Base-by-base conservation (phyloP, 768 basidiomycete species). In the Neoboletus brunneissimus region DNA sequence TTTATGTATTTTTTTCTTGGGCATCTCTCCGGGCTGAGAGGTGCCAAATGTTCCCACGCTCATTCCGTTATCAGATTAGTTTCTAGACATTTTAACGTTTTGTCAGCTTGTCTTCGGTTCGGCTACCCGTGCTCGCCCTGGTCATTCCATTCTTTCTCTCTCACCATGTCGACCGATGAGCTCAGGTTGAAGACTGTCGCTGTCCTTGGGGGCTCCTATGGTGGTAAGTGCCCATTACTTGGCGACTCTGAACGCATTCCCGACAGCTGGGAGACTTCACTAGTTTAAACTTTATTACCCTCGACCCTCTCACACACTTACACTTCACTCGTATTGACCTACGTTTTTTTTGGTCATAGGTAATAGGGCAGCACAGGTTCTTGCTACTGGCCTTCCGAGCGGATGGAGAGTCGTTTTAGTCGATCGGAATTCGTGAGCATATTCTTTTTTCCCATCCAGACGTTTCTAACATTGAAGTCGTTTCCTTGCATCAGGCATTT, bases 321-420 rank as follows among this genome's bases (percentile, higher is more conserved):
- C 15, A 47, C 40, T 35, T 16, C 20, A 9, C 42, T 13, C n/a
- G 7, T 35, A 10, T 8, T 16, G 15, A 40, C 35, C n/a, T 22
- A 29, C 11, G 20, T 38, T 23, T 53, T 25, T 29, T 9, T 11
- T 32, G 43, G 23, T 15, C 29, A 32, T 54, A 83, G 83, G 84
- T 31, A 73, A 74, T 27, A 74, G 76, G 40, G 81, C 80, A 0
- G 78, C 81, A 5, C 78, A 79, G 53, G 43, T 81, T 18, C 76
- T 86, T 35, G 77, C 79, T 9, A 69, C 77, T 10, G 72, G 72
- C 13, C 66, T 85, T 18, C 83, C 83, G 5, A 67, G 73, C 15
- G 79, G 70, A 16, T 83, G 84, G 81, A 75, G 78, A 27, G 73
- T 87, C 25, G 73, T 86, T 5, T 67, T 86, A 13, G 74, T 87